A percentile compares a stretch with the other conserved stretches of the same genome.
Conservation (phyloP, 139 green algal genomes). For the Volvox reticuliferus region DNA sequence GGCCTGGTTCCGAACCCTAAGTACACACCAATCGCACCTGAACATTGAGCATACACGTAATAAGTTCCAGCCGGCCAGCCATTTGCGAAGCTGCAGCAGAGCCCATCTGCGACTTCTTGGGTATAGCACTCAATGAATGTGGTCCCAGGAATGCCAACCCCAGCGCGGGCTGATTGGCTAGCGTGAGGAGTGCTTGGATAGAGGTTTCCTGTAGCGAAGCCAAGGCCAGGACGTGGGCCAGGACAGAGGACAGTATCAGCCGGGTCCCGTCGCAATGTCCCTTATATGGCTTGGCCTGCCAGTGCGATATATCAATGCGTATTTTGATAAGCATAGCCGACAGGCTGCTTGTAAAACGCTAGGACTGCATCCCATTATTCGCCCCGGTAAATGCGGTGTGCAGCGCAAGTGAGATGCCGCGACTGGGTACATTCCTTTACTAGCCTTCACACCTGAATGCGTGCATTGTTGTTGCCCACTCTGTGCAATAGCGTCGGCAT, state of each 20-base stretch:
- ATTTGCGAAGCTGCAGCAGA: conserved; percentile 21
- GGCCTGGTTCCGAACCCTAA: too few species aligned
- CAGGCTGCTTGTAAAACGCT: too few species aligned
- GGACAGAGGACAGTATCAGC: neutral
- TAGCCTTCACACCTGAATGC: conserved; percentile 31
- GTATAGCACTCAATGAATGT: conserved; percentile 5
- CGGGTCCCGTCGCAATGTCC: neutral
- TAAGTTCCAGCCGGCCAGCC: conserved; percentile 40
- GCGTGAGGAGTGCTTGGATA: conserved; percentile 43
- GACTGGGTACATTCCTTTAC: too few species aligned
- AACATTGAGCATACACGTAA: conserved; percentile 46
- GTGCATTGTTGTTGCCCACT: conserved; percentile 48
- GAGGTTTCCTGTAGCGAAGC: conserved; percentile 23
- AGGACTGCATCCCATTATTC: too few species aligned
- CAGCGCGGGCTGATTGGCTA: conserved; percentile 42
- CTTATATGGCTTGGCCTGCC: too few species aligned
- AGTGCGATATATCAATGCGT: too few species aligned
- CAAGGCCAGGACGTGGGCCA: neutral
- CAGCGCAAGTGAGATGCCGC: too few species aligned
- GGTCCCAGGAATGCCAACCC: conserved; percentile 38
- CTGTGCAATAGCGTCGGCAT: conserved; percentile 50
- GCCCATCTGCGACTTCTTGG: conserved; percentile 35
- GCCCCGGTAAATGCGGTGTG: too few species aligned
- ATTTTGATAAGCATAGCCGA: too few species aligned
- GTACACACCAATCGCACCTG: neutral